Base-by-base conservation (phyloP, 2,329 filamentous ascomycete genomes). In the Alternaria atra region DNA sequence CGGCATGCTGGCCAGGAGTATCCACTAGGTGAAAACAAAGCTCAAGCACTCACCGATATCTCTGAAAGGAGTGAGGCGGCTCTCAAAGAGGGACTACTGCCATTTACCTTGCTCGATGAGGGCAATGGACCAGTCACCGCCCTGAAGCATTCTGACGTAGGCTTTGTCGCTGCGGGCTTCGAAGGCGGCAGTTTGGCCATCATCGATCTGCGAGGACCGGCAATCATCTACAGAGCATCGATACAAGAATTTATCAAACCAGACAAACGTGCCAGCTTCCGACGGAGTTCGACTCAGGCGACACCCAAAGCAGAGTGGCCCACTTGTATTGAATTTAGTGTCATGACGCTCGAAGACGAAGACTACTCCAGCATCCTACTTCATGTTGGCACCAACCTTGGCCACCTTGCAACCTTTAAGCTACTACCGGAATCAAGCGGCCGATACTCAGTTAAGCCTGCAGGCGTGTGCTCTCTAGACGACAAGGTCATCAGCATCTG, bases 321-420 rank as follows among this genome's bases (percentile, higher is more conserved):
- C 0, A 93, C 92, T 0, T 85, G 83, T 30, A 88, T 98, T 29
- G 92, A 97, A 73, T 99, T 98, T 80, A 93, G 92, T 54, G 92
- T 80, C 52, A 90, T 99, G 89, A 96, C 91, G 3, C 81, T 97
- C 4, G 95, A 98, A 43, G 91, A 90, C n/a, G 94, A 98, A 73
- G 87, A 92, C 66, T 99, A 97, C 76, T 98, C 95, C 1, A 97
- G 93, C 72, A 97, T 99, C 58, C 88, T 90, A 60, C 91, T 95
- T 67, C 96, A 98, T 68, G 91, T 96, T 2, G 95, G 95, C 20
- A 98, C 95, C 0, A 94, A 90, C 67, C 79, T 88, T 30, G 95
- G 95, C 40, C 92, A 92, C 70, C 82, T 98, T 17, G 88, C 90
- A 6, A 98, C 94, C 0, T 94, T 98, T 81, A 97, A 97, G 80